A percentile compares a stretch with the other conserved stretches of the same genome.
phyloP scores from a whole-genome alignment of 2,329 filamentous ascomycete species.

The Microsporum audouinii region DNA sequence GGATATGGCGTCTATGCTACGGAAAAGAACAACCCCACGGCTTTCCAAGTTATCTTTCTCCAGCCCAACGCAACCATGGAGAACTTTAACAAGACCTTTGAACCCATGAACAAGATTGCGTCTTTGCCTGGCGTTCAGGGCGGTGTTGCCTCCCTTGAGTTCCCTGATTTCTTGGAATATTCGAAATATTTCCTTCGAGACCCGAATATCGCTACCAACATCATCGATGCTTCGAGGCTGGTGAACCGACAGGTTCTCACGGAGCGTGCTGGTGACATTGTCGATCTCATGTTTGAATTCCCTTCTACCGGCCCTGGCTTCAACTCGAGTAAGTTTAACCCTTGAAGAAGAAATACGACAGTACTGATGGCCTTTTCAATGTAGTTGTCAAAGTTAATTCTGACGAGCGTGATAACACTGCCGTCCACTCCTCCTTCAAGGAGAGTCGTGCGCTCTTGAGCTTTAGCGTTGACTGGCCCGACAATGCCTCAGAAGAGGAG shows the following conservation, averaged over 20 bases:
- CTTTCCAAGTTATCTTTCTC: slow-evolving; percentile 24
- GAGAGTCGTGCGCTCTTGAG: slow-evolving; percentile 19
- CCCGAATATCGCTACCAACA: slow-evolving; percentile 25
- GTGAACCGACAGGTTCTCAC: slow-evolving; percentile 19
- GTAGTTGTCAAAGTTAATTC: slow-evolving; percentile 23
- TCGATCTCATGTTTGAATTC: slow-evolving; percentile 20
- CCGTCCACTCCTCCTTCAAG: slow-evolving; percentile 21
- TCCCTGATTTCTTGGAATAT: slow-evolving; percentile 23
- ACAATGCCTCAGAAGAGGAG: slow-evolving; percentile 18
- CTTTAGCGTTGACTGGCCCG: slow-evolving; percentile 20
- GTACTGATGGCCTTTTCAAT: not conserved
- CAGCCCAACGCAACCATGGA: slow-evolving; percentile 22
- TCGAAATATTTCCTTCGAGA: slow-evolving; percentile 19
- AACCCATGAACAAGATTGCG: slow-evolving; percentile 15
- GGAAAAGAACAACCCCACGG: not conserved
- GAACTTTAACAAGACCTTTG: slow-evolving; percentile 15
- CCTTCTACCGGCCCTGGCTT: slow-evolving; percentile 18
- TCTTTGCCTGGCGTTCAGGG: slow-evolving; percentile 16
- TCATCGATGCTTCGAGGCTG: slow-evolving; percentile 23
- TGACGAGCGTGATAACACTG: slow-evolving; percentile 20
- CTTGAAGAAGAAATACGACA: not conserved
- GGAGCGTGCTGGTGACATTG: slow-evolving; percentile 18
- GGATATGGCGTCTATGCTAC: slow-evolving; percentile 19
- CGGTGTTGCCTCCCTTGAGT: slow-evolving; percentile 15
- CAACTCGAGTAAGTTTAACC: slow-evolving; percentile 20